A percentile compares a stretch with the other conserved stretches of the same genome.
These are phyloP conservation scores for Bjerkandera adusta DNA, from an alignment of 1,284 basidiomycete species.

Conservation along the genomic window DNA sequence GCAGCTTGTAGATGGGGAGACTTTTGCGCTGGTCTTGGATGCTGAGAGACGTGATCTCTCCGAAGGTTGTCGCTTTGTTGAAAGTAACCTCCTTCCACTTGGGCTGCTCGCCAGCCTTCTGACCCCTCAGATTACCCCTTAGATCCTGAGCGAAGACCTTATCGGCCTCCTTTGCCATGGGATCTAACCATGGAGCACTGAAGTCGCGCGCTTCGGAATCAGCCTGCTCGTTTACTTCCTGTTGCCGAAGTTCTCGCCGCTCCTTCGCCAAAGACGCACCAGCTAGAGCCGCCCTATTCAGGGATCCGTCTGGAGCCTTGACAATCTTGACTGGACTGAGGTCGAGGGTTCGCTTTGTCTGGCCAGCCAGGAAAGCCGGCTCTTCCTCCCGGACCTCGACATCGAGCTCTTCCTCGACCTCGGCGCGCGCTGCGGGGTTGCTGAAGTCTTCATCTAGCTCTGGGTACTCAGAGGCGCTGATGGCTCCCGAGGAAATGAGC, in stretches of 20 bases:
- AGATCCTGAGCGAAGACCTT: constrained; percentile 93
- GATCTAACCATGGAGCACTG: constrained; percentile 95
- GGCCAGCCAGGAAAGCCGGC: constrained; percentile 93
- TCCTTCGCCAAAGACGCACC: constrained; percentile 95
- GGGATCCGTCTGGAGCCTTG: constrained; percentile 91
- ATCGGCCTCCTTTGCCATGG: constrained; percentile 90
- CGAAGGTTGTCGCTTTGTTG: constrained; percentile 97
- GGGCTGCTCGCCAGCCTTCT: constrained; percentile 80
- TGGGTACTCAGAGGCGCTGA: constrained; percentile 93
- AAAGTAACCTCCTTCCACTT: constrained; percentile 93
- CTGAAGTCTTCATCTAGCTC: constrained; percentile 91
- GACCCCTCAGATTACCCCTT: constrained; percentile 78
- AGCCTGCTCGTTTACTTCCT: constrained; percentile 92
- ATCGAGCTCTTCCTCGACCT: constrained; percentile 94
- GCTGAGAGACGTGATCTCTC: constrained; percentile 86
- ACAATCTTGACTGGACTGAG: constrained; percentile 97
- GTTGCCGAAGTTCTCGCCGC: constrained; percentile 89
- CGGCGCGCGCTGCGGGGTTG: constrained; percentile 75
- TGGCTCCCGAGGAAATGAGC: constrained; percentile 92
- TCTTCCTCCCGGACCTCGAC: constrained; percentile 98
- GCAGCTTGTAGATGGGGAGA: constrained; percentile 94
- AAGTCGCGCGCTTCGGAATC: constrained; percentile 94
- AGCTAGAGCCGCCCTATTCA: constrained; percentile 94
- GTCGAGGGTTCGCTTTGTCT: constrained; percentile 93
- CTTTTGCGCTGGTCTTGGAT: constrained; percentile 93